Base-by-base conservation (phyloP, 2,329 filamentous ascomycete genomes). In the Colletotrichum plurivorum region DNA sequence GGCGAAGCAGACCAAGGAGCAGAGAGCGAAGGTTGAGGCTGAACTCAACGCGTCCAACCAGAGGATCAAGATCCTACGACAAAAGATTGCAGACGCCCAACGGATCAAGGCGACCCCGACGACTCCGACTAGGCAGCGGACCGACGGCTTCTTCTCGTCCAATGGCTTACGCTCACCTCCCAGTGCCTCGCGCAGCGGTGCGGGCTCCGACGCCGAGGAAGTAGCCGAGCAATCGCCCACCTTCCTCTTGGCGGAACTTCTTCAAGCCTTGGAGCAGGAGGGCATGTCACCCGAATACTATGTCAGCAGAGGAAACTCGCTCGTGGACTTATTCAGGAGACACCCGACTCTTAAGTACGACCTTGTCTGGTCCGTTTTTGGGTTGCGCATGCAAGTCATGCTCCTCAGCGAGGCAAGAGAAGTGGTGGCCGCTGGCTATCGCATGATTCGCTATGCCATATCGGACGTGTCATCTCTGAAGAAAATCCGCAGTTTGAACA, bases 301-400 rank as follows among this genome's bases (percentile, higher is more conserved):
- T 77, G 95, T 99, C 60, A 93, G 93, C 69, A 90, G 94, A 71
- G 94, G 94, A 27, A 99, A 99, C 77, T 93, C 90, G 72, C 86
- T 99, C 9, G 96, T 98, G n/a, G 93, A 97, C 71, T 85, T 99
- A n/a, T 97, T 99, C 82, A 97, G 95, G 79, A 89, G 94, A 61
- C 90, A 98, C 79, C 94, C 94, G 1, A 95, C 94, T 1, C 86
- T 99, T 66, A 99, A 99, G 78, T 98, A 98, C 78, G 97, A 99
- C 79, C 84, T 99, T 56, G 95, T 94, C 1, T 99, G 96, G 96
- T 93, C 94, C 4, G 91, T 97, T 1, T 99, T 99, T 80, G 96
- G 97, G 2, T 82, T 97, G 56, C 89, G 96, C 51, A 95, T 98
- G 84, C 96, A 99, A 81, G 91, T 94, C 73, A 97, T 99, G 94